Evolutionary conservation across 176 grass and related monocot genomes (phyloP), one percentile per base, ranked within the genome.

Genomic region (Triticum monococcum): DNA sequence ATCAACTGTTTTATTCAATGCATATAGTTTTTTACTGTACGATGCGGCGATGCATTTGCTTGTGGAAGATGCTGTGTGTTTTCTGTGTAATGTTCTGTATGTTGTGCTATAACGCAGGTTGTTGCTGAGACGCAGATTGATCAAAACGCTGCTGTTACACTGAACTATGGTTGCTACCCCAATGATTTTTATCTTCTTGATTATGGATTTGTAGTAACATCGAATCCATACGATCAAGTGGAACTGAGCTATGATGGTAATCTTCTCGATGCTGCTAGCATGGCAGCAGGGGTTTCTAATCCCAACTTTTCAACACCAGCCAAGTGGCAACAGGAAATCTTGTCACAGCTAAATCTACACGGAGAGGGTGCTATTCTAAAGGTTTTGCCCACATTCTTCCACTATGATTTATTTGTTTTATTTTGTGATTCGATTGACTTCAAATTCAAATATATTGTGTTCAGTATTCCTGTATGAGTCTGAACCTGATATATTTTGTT

Each of bases 181-280:
- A 98, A 96, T 85, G 97, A 98, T 76, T 86, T 98, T 23, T 96
- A 96, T 63, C 87, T 96, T 87, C 87, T 96, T 70, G 97, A 98
- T 89, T 96, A 98, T 91, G 97, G 97, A 54, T 98, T 98, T 87
- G 94, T 94, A n/a, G 82, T 96, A 84, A 84, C 84, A 87, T 86
- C 92, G 3, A 98, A 98, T 69, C 92, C 85, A 22, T 91, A 96
- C 22, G 97, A 96, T 41, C 87, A 78, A 87, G 87, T 96, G 43
- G 97, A 98, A 88, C 79, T 98, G 57, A 96, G 90, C 76, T 98
- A 98, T 46, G 94, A 98, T 80, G 92, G 90, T 24, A 77, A 83
- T 78, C 97, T 99, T 73, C 92, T 99, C 30, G 92, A 99, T 85
- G 97, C 92, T 75, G 90, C 97, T 86, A 96, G 94, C 87, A 92